Conservation (phyloP, 1,284 basidiomycete genomes). For the Trametes sp. region DNA sequence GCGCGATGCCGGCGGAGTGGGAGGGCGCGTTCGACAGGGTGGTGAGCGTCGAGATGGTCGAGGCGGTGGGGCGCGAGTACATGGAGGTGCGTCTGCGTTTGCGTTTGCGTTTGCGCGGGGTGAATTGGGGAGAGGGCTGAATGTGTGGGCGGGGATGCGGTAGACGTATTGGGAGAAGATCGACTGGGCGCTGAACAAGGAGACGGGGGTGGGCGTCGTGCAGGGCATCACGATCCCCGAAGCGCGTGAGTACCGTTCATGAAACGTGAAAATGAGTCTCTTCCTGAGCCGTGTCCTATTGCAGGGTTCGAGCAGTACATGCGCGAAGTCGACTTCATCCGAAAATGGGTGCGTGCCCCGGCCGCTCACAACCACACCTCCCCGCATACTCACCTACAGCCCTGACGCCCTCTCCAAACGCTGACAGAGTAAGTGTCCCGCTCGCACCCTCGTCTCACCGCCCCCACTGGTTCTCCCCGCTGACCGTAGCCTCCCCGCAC, state of each 20-base stretch:
- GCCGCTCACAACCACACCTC: not conserved
- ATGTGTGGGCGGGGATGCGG: not conserved
- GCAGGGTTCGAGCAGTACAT: conserved; percentile 65
- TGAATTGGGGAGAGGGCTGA: not conserved
- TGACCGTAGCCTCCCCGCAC: not conserved
- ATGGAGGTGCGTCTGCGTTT: conserved; percentile 47
- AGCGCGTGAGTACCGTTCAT: conserved; percentile 55
- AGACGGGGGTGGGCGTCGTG: conserved; percentile 72
- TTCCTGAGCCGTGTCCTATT: not conserved
- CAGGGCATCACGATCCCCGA: conserved; percentile 87
- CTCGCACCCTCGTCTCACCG: not conserved
- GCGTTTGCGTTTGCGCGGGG: too few species aligned
- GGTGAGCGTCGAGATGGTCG: conserved; percentile 84
- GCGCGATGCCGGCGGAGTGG: conserved; percentile 70
- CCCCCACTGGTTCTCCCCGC: not conserved
- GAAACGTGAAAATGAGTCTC: not conserved
- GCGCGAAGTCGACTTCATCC: conserved; percentile 77
- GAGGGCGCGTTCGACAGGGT: conserved; percentile 72
- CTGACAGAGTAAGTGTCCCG: conserved; percentile 37
- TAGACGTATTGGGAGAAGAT: conserved; percentile 68
- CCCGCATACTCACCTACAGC: not conserved
- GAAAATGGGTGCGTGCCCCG: conserved; percentile 69
- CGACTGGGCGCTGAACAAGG: conserved; percentile 73
- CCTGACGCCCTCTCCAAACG: too few species aligned
- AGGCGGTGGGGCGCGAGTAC: conserved; percentile 78